phyloP scores from a whole-genome alignment of 805 yeast genomes.

The Starmera caribaea region DNA sequence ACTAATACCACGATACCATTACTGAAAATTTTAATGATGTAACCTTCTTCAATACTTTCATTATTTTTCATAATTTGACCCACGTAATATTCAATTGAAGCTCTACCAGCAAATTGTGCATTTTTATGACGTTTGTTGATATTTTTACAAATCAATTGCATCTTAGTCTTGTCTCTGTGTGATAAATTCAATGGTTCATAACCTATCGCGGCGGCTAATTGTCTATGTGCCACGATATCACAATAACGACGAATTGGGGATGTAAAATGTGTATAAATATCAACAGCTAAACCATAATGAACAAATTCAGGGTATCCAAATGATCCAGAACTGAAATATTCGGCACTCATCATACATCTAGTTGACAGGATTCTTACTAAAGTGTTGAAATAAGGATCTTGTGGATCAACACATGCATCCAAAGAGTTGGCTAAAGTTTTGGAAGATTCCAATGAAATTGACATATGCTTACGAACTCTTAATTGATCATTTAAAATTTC shows the following conservation, averaged over 20 bases:
- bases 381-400: slow-evolving; percentile 88
- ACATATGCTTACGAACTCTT: slow-evolving; percentile 65
- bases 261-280: slow-evolving; percentile 96
- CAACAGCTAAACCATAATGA: slow-evolving; percentile 96
- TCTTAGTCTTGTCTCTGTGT: slow-evolving; percentile 81
- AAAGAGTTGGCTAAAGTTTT: slow-evolving; percentile 89
- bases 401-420: slow-evolving; percentile 74
- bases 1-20: slow-evolving; percentile 93
- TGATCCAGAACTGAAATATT: slow-evolving; percentile 87
- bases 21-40: slow-evolving; percentile 82
- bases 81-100: slow-evolving; percentile 93
- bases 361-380: slow-evolving; percentile 94
- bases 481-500: slow-evolving; percentile 86
- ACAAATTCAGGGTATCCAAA: slow-evolving; percentile 85
- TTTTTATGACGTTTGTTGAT: slow-evolving; percentile 92
- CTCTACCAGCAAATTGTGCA: slow-evolving; percentile 98
- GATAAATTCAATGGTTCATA: slow-evolving; percentile 75
- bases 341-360: slow-evolving; percentile 99
- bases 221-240: slow-evolving; percentile 96
- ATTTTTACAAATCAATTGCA: slow-evolving; percentile 82
- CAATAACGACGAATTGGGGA: slow-evolving; percentile 98
- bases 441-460: slow-evolving; percentile 74
- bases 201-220: slow-evolving; percentile 95
- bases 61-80: slow-evolving; percentile 93
- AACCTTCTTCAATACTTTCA: slow-evolving; percentile 77